Evolutionary conservation across 768 basidiomycete species (phyloP).

Genomic region (Lentinus brumalis): DNA sequence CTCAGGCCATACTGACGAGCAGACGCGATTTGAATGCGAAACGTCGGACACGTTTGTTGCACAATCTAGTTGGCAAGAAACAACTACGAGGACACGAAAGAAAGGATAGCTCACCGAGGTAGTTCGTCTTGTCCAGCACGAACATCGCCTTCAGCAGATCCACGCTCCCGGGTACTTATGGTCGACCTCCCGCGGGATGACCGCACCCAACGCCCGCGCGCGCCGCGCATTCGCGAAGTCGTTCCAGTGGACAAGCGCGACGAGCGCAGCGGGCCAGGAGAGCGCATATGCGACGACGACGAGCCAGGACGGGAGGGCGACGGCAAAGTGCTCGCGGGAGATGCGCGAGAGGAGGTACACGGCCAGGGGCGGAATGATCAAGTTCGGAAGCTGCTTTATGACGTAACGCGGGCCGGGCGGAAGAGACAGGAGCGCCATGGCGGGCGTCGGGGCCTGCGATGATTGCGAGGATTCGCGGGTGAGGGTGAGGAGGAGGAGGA

Average conservation of each 20-base stretch:
- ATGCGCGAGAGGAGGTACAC: constrained; percentile 12
- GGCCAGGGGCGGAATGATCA: constrained; percentile 17
- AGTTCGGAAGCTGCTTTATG: constrained; percentile 26
- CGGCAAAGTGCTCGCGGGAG: constrained; percentile 5
- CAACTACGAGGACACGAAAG: too few species aligned
- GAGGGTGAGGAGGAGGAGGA: too few species aligned
- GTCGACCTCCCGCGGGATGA: constrained; percentile 14
- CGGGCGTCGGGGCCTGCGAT: background rate
- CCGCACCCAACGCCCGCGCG: constrained; percentile 18
- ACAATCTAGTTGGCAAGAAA: too few species aligned
- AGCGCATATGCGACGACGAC: constrained; percentile 14
- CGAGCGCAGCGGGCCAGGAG: constrained; percentile 23
- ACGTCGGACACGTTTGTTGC: too few species aligned
- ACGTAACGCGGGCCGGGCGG: constrained; percentile 18
- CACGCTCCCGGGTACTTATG: constrained; percentile 16
- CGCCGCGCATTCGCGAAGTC: constrained; percentile 9
- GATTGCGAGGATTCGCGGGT: too few species aligned
- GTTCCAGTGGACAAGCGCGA: constrained; percentile 9
- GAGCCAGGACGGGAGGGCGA: constrained; percentile 12
- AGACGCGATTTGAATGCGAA: too few species aligned
- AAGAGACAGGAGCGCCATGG: constrained; percentile 1
- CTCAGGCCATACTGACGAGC: too few species aligned
- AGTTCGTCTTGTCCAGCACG: constrained; percentile 6
- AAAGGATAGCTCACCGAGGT: constrained; percentile 15
- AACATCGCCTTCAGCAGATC: constrained; percentile 18